phyloP scores from a whole-genome alignment of 306 rosid genomes.

The Notholithocarpus densiflorus region DNA sequence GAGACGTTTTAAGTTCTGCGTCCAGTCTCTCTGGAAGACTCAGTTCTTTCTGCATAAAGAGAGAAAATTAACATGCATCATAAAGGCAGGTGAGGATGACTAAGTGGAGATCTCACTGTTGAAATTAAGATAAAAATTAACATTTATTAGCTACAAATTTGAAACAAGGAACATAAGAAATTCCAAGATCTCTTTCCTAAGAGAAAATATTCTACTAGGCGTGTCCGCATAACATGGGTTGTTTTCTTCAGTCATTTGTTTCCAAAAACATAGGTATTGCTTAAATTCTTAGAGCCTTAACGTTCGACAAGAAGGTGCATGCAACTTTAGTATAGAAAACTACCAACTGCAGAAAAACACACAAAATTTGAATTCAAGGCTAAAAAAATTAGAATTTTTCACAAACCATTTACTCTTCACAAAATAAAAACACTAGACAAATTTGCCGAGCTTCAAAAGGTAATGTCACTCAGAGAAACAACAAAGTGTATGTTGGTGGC shows the following conservation, averaged over 20 bases:
- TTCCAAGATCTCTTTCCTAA: not conserved
- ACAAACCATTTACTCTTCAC: no score
- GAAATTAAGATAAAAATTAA: not conserved
- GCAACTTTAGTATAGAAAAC: not conserved
- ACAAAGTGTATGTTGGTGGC: no score
- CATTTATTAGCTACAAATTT: not conserved
- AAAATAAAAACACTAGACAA: not conserved
- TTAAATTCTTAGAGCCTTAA: not conserved
- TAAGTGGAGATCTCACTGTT: not conserved
- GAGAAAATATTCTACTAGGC: not conserved
- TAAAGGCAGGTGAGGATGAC: not conserved
- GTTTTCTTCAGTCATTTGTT: not conserved
- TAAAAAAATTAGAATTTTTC: no score
- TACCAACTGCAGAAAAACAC: not conserved
- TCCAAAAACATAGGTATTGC: not conserved
- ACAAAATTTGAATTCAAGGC: no score
- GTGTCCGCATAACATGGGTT: not conserved
- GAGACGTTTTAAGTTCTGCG: conserved; percentile 27
- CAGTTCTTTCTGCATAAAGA: conserved; percentile 51
- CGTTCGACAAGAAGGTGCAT: not conserved
- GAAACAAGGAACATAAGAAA: not conserved
- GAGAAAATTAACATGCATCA: conserved; percentile 9
- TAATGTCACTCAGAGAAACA: not conserved
- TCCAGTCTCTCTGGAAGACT: conserved; percentile 25
- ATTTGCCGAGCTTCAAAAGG: not conserved